These are phyloP conservation scores for Phytophthora ramorum DNA, from an alignment of 352 stramenopile genomes.

Conservation along the genomic window DNA sequence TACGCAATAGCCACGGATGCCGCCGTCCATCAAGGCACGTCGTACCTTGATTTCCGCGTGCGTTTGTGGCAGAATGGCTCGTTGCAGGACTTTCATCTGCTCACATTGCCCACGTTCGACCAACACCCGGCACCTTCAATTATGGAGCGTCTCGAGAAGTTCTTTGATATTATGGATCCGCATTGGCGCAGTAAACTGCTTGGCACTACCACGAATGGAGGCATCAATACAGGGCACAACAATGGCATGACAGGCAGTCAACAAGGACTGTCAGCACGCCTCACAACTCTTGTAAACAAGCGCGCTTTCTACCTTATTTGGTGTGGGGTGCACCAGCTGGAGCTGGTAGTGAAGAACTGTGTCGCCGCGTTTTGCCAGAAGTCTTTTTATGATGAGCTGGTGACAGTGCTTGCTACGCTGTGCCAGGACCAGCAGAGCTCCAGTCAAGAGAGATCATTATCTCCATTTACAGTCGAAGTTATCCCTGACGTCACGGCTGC, in stretches of 20 bases:
- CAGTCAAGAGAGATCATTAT: slow-evolving; percentile 14
- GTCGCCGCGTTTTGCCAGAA: slow-evolving; percentile 50
- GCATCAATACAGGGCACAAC: slow-evolving; percentile 50
- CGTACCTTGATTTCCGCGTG: slow-evolving; percentile 63
- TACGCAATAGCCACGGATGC: slow-evolving; percentile 60
- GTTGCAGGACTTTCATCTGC: slow-evolving; percentile 66
- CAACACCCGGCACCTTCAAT: slow-evolving; percentile 42
- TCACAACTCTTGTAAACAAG: slow-evolving; percentile 53
- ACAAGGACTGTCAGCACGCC: slow-evolving; percentile 48
- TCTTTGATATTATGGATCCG: slow-evolving; percentile 59
- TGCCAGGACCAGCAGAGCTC: slow-evolving; percentile 31
- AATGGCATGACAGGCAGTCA: slow-evolving; percentile 52
- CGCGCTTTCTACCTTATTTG: slow-evolving; percentile 67
- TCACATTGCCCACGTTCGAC: slow-evolving; percentile 56
- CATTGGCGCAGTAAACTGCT: slow-evolving; percentile 62
- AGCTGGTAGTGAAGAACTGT: slow-evolving; percentile 68
- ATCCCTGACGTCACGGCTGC: slow-evolving; percentile 48
- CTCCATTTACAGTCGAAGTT: slow-evolving; percentile 32
- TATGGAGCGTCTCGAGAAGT: slow-evolving; percentile 43
- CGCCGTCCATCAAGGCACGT: slow-evolving; percentile 56
- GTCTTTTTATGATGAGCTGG: slow-evolving; percentile 62
- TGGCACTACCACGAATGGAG: slow-evolving; percentile 54
- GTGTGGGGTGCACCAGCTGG: slow-evolving; percentile 63
- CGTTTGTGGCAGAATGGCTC: slow-evolving; percentile 59
- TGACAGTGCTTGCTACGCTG: slow-evolving; percentile 47